Percentiles rank a stretch among this genome's conserved stretches.
These are phyloP conservation scores for Ploettnerulaceae sp. DNA, from an alignment of 2,329 filamentous ascomycete genomes.

Conservation along the genomic window DNA sequence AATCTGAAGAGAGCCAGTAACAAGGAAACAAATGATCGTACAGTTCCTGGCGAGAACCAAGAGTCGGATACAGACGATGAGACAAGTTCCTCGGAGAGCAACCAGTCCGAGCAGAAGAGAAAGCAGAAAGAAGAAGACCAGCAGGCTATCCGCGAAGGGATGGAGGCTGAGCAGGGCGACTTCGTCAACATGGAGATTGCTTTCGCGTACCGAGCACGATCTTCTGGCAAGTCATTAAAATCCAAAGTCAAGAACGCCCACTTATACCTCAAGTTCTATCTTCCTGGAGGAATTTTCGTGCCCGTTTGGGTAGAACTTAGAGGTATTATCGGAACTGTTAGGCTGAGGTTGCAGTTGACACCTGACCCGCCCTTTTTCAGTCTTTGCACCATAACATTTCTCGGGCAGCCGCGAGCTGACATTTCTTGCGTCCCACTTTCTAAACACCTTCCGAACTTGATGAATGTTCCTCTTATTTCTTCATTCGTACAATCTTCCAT, in stretches of 20 bases:
- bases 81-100: conserved; percentile 34
- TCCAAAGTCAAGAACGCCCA: conserved; percentile 68
- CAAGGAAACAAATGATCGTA: conserved; percentile 46
- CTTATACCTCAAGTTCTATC: conserved; percentile 66
- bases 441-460: conserved; percentile 65
- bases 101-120: conserved; percentile 16
- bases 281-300: conserved; percentile 49
- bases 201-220: conserved; percentile 65
- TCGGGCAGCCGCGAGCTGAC: conserved; percentile 69
- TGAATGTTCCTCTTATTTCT: conserved; percentile 65
- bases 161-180: conserved; percentile 73
- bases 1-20: conserved; percentile 41
- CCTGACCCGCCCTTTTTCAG: conserved; percentile 74
- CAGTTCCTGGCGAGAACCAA: conserved; percentile 38
- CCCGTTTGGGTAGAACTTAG: conserved; percentile 72
- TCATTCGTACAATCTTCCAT: conserved; percentile 17
- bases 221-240: conserved; percentile 53
- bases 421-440: conserved; percentile 66
- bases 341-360: conserved; percentile 65
- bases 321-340: conserved; percentile 65
- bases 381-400: conserved; percentile 68
- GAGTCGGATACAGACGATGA: conserved; percentile 31
- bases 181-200: conserved; percentile 74
- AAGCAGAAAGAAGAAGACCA: conserved; percentile 38
- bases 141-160: conserved; percentile 44